Evolutionary conservation across 352 stramenopile species (phyloP).

Genomic region (Pythium grandisporangium): DNA sequence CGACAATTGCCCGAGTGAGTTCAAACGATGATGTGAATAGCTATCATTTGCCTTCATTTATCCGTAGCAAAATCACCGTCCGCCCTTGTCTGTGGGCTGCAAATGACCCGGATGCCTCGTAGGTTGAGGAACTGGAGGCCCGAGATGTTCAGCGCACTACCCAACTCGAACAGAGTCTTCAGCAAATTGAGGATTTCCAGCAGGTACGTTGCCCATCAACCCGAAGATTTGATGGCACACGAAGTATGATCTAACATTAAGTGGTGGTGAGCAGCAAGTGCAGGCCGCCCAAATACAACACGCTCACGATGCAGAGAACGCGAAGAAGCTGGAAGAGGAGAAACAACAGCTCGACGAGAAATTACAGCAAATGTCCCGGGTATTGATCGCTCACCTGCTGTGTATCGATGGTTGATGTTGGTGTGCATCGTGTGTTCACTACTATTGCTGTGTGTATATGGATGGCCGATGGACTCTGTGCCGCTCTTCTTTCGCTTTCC

Average conservation of each 20-base stretch:
- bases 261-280: neutral
- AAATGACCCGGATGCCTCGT: no score
- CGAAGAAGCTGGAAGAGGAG: conserved; percentile 12
- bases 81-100: no score
- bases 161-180: neutral
- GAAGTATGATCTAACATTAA: no score
- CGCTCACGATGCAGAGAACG: conserved; percentile 6
- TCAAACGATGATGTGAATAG: no score
- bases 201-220: conserved; percentile 7
- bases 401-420: neutral
- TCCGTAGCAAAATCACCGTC: no score
- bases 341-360: conserved; percentile 43
- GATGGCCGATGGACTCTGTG: no score
- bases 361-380: conserved; percentile 8
- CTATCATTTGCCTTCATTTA: no score
- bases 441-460: no score
- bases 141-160: no score
- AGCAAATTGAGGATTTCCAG: neutral
- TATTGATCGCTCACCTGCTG: no score
- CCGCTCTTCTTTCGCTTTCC: neutral
- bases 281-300: neutral
- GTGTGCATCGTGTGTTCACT: neutral
- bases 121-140: no score
- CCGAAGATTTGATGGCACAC: neutral
- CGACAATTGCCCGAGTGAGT: no score